Evolutionary conservation across 495 filamentous ascomycete species (phyloP), one percentile per base, ranked within the genome.

Genomic region (Penicillium malachiteum): DNA sequence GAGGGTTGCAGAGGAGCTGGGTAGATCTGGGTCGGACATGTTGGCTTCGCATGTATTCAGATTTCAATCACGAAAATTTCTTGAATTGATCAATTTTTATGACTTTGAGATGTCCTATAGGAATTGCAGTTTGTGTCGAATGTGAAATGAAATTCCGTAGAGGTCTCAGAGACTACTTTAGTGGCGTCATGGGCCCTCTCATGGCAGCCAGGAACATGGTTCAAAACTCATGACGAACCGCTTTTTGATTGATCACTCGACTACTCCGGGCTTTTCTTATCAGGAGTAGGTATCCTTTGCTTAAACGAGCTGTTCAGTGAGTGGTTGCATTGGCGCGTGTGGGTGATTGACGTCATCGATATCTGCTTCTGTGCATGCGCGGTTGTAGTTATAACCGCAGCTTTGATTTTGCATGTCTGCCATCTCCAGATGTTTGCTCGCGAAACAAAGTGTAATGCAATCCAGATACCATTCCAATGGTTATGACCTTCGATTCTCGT

Each of bases 1-100:
- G 32, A 37, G 2, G 17, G 37, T 39, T 37, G 63, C 63, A 2
- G 63, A 26, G 1, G 63, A 58, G 9, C 32, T 63, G 45, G 35
- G 55, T 7, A n/a, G 2, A 3, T 59, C 45, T 16, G 21, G 10
- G 1, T 39, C 54, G 18, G 54, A 13, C 54, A 56, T 56, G n/a
- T 32, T 17, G 42, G 10, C 17, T 38, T 44, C 8, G 42, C 9
- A 32, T 37, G 9, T 13, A 21, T 35, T 21, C 32, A 30, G 38
- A 18, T 7, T 12, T 48, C 13, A 16, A 37, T n/a, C 9, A 35
- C 7, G 5, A 5, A 8, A 6, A 8, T n/a, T 21, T 26, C 9
- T 10, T 32, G 44, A 47, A 34, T 14, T 9, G 35, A 11, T 16
- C 17, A 10, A 10, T n/a, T 31, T 1, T 18, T 32, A 26, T 47